These are phyloP conservation scores for Pestalotiopsis sp. DNA, from an alignment of 2,329 filamentous ascomycete species.

Conservation along the genomic window DNA sequence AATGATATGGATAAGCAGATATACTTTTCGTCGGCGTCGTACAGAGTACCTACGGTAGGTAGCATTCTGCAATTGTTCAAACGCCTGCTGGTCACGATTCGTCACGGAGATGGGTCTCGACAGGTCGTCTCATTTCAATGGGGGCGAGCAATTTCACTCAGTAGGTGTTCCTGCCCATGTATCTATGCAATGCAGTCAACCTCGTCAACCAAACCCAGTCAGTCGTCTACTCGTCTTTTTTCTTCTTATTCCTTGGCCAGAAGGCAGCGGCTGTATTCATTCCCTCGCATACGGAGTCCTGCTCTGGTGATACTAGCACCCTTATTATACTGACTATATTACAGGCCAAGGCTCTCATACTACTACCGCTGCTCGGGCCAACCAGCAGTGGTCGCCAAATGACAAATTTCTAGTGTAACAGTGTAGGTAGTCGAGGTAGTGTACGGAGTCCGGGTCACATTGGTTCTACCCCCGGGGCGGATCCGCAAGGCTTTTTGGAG, in stretches of 20 bases:
- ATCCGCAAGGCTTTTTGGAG: conserved; percentile 1
- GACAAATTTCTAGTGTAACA: neutral
- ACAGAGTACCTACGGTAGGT: neutral
- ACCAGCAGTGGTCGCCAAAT: neutral
- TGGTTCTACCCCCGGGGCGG: neutral
- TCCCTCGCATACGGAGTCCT: too few relatives aligned
- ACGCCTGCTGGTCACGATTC: conserved; percentile 15
- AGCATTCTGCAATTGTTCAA: neutral
- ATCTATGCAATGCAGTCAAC: neutral
- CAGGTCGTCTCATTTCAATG: conserved; percentile 30
- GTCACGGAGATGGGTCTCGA: conserved; percentile 21
- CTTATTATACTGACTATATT: neutral
- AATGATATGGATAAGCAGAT: neutral
- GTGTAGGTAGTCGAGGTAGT: too few relatives aligned
- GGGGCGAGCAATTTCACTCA: conserved; percentile 16
- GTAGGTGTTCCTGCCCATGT: neutral
- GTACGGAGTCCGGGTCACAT: neutral
- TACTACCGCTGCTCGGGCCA: neutral
- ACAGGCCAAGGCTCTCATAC: neutral
- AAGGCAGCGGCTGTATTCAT: neutral
- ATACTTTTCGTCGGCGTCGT: neutral
- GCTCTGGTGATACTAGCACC: too few relatives aligned
- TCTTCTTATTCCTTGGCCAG: neutral
- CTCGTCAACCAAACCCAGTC: neutral
- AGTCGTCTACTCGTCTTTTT: neutral